Base-by-base conservation (phyloP, 768 basidiomycete species). In the Mycena alexandri region DNA sequence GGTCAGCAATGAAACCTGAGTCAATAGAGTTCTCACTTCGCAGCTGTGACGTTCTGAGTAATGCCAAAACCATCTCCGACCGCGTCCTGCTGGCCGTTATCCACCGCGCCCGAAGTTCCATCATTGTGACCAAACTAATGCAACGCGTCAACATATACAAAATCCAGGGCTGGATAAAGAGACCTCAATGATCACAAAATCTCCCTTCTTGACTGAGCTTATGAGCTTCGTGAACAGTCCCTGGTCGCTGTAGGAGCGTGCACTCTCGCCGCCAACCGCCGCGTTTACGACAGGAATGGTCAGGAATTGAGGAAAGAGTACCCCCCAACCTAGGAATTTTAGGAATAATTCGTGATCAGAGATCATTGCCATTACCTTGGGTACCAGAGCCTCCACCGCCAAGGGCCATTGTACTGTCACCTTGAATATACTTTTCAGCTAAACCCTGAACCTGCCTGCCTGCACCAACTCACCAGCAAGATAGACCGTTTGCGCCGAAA, bases 101-200 rank as follows among this genome's bases (percentile, higher is more conserved):
- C 73, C n/a, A 65, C 68, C 17, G 57, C 52, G 3, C 68, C 67
- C 0, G 56, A 63, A 25, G 42, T 63, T 10, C 19, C 72, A 29
- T 78, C 78, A 65, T 78, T 79, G 64, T 78, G 78, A 10, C 78
- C 78, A 42, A 79, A 77, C 63, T 76, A 63, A 29, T 5, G 17
- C 3, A 12, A 0, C 4, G 24, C 14, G 10, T 44, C 29, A 38
- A 16, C 22, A 24, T 19, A 44, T 1, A 55, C 5, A 19, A 48
- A 14, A 7, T 1, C 34, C 11, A 46, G 14, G 24, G 11, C 19
- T 46, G 41, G 2, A 53, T 4, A 17, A 42, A 58, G 50, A 38
- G 10, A 66, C 69, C 56, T 70, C 69, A 41, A 70, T 70, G 44
- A 70, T 65, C 61, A 73, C 73, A 68, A 53, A 71, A 50, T 71